Base-by-base conservation (phyloP, 805 yeast species). In the Debaryomyces castellii region DNA sequence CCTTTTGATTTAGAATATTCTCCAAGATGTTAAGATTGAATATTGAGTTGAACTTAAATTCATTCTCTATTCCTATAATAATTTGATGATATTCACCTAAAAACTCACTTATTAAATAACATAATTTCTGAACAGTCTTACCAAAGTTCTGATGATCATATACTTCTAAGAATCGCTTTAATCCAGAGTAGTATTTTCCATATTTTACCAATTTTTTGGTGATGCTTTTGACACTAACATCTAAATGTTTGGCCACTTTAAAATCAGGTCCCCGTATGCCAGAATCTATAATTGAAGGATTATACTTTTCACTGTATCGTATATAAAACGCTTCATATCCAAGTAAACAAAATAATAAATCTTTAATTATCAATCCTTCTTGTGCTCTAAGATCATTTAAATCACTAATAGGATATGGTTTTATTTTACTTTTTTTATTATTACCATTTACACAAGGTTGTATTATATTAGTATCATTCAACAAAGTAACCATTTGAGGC, bases 251-350 rank as follows among this genome's bases (percentile, higher is more conserved):
- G 35, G 87, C 83, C 21, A 89, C 77, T 50, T 81, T 76, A 63
- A 77, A 90, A 48, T 85, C 92, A 1, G 96, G 95, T 0, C 95
- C 96, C 11, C 60, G 61, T 3, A 85, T 64, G 37, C 77, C 61
- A 27, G 75, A 70, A 11, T 64, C 68, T 8, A 56, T 42, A 27
- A 64, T 59, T 0, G 49, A 47, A 0, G 83, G 82, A 54, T 81
- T 79, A 57, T 79, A 88, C 17, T 74, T 70, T 36, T 81, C 85
- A 25, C 83, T 76, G 58, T 77, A 89, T 37, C 90, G 70, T 28
- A 92, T 80, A 57, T 86, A 89, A 17, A 74, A 72, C 0, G 97
- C 97, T 61, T 90, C 96, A 22, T 76, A 64, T 0, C 95, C 95
- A 25, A 82, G 53, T 11, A 94, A 60, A 1, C 87, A 84, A 53